These are phyloP conservation scores for Clonostachys rosea DNA, from an alignment of 2,329 filamentous ascomycete species.

Conservation along the genomic window DNA sequence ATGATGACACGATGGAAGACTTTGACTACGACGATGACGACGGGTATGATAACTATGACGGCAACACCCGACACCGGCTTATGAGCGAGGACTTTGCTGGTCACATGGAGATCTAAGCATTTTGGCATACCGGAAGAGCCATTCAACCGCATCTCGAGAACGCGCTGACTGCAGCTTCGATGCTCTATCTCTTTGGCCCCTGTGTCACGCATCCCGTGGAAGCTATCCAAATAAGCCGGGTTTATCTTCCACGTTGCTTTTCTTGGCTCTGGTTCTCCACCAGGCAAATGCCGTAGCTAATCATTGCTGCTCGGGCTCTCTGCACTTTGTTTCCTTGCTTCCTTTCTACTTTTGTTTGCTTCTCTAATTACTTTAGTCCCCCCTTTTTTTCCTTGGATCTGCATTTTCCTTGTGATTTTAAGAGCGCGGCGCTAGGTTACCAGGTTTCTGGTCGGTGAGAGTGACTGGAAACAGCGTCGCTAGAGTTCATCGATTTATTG, in stretches of 20 bases:
- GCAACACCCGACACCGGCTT: constrained; percentile 33
- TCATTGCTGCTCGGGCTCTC: background rate
- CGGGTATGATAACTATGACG: constrained; percentile 30
- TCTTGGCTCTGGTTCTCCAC: background rate
- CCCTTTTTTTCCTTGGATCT: constrained; percentile 3
- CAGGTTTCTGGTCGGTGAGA: constrained; percentile 29
- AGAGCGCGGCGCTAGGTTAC: constrained; percentile 17
- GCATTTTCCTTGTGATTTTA: constrained; percentile 5
- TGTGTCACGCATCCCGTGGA: too few relatives aligned
- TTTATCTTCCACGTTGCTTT: too few relatives aligned
- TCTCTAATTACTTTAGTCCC: too few relatives aligned
- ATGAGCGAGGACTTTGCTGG: constrained; percentile 61
- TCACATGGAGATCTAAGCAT: constrained; percentile 52
- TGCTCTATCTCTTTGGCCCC: too few relatives aligned
- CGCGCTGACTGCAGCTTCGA: too few relatives aligned
- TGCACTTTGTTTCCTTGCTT: constrained; percentile 5
- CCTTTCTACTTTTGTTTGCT: constrained; percentile 7
- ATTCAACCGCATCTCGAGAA: too few relatives aligned
- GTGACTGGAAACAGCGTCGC: constrained; percentile 21
- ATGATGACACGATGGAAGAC: constrained; percentile 41
- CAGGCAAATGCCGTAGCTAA: background rate
- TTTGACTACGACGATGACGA: constrained; percentile 38
- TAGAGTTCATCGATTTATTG: constrained; percentile 3
- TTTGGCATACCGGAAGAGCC: background rate
- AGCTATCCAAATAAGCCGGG: too few relatives aligned